Base-by-base conservation (phyloP, 441 rosid genomes). In the Metrosideros polymorpha region DNA sequence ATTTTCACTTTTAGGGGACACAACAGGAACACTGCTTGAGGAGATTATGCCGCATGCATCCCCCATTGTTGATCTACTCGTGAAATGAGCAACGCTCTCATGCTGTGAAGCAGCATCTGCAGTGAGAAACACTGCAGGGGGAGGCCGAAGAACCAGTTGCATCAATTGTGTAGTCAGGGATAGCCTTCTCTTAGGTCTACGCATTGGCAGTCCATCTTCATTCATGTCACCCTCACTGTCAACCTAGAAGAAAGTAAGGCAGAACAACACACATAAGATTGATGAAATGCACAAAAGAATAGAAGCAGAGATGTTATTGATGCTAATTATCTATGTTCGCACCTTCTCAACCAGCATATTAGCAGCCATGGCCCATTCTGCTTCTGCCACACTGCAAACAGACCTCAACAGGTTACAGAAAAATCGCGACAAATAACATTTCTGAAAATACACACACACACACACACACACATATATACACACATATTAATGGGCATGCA, bases 91-190 rank as follows among this genome's bases (percentile, higher is more conserved):
- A 42, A 83, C 84, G 4, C 77, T 87, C 61, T 87, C 84, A 0
- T 71, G 43, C 32, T 87, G 86, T 30, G 75, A 45, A 42, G 71
- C 52, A 59, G 86, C 82, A 43, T 87, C 88, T 87, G 54, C 84
- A 87, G 56, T 39, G 29, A 87, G 86, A 84, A 87, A 87, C n/a
- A 57, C 57, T 54, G 88, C 86, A 39, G 88, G 88, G 53, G 88
- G 86, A 84, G 88, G 88, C 86, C 84, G 84, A 87, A 87, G 49
- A 56, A 84, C 75, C 82, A 82, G 86, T 56, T 87, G 88, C 88
- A 87, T 84, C 86, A 87, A 54, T 19, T 87, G 88, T 32, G 86
- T 45, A 32, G 88, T 87, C 86, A 87, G 19, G 25, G 82, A 43
- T 29, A 87, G 86, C 86, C 88, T 84, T 76, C 75, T 87, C 85